phyloP scores from a whole-genome alignment of 805 yeast species.

The Wickerhamomyces queroliae region DNA sequence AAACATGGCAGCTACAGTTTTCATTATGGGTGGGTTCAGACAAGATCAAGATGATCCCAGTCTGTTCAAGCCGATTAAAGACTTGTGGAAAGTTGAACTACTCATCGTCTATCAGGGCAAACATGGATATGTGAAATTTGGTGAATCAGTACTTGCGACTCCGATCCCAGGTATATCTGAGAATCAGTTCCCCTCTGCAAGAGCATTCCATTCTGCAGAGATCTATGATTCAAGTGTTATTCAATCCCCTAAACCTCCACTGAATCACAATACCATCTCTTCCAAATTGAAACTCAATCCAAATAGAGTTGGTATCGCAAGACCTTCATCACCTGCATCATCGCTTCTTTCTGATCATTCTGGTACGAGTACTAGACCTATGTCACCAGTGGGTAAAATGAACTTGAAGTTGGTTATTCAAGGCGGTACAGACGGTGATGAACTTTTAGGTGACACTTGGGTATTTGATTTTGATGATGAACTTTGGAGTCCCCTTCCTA shows the following conservation, averaged over 20 bases:
- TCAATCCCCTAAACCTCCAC: constrained; percentile 7
- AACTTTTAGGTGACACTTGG: constrained; percentile 45
- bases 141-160: constrained; percentile 29
- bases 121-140: constrained; percentile 29
- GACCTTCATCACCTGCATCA: constrained; percentile 9
- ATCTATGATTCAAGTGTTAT: constrained; percentile 16
- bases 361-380: neutral
- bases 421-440: constrained; percentile 31
- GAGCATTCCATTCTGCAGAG: constrained; percentile 30
- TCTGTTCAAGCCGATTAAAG: constrained; percentile 30
- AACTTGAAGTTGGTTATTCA: constrained; percentile 24
- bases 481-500: constrained; percentile 29
- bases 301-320: constrained; percentile 6
- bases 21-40: constrained; percentile 46
- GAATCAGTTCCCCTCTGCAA: constrained; percentile 24
- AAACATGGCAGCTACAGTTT: constrained; percentile 27
- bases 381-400: neutral
- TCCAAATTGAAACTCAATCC: neutral
- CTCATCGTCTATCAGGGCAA: constrained; percentile 30
- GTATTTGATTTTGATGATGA: constrained; percentile 39
- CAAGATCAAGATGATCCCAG: constrained; percentile 20
- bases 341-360: neutral
- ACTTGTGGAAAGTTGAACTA: constrained; percentile 36
- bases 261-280: constrained; percentile 4
- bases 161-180: constrained; percentile 17